Conservation (phyloP, 805 yeast species). For the Myxozyma kluyveri region DNA sequence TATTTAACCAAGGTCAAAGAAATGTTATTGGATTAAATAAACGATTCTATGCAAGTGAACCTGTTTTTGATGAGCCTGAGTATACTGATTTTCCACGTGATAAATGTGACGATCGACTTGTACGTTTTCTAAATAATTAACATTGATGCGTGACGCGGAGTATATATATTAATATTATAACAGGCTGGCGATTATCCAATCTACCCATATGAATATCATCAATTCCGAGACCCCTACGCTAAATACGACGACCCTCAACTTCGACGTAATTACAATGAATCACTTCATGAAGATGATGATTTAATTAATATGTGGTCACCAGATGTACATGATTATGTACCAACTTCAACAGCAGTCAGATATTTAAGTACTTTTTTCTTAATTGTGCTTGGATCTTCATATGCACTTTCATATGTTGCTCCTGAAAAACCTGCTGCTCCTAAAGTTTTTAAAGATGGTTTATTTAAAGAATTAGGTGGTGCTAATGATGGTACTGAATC, state of each 20-base stretch:
- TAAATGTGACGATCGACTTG: slow-evolving; percentile 21
- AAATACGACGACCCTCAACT: slow-evolving; percentile 78
- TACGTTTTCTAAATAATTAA: slow-evolving; percentile 1
- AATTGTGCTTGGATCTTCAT: slow-evolving; percentile 45
- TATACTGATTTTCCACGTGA: slow-evolving; percentile 8
- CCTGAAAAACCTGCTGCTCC: slow-evolving; percentile 75
- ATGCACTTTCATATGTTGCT: slow-evolving; percentile 45
- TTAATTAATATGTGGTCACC: slow-evolving; percentile 83
- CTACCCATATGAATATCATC: slow-evolving; percentile 58
- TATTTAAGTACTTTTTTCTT: slow-evolving; percentile 58
- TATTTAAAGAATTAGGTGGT: slow-evolving; percentile 73
- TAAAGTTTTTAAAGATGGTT: slow-evolving; percentile 74
- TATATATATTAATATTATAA: background rate
- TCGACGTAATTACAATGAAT: slow-evolving; percentile 74
- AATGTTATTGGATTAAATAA: background rate
- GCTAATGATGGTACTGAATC: slow-evolving; percentile 37
- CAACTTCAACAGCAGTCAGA: slow-evolving; percentile 58
- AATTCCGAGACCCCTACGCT: slow-evolving; percentile 64
- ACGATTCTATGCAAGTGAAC: slow-evolving; percentile 13
- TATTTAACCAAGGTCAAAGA: background rate
- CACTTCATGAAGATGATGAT: slow-evolving; percentile 69
- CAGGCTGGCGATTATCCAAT: slow-evolving; percentile 55
- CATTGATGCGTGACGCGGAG: background rate
- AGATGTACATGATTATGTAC: slow-evolving; percentile 61
- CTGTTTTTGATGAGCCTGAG: background rate